Conservation (phyloP, 345 rosid genomes). For the Lumnitzera littorea region DNA sequence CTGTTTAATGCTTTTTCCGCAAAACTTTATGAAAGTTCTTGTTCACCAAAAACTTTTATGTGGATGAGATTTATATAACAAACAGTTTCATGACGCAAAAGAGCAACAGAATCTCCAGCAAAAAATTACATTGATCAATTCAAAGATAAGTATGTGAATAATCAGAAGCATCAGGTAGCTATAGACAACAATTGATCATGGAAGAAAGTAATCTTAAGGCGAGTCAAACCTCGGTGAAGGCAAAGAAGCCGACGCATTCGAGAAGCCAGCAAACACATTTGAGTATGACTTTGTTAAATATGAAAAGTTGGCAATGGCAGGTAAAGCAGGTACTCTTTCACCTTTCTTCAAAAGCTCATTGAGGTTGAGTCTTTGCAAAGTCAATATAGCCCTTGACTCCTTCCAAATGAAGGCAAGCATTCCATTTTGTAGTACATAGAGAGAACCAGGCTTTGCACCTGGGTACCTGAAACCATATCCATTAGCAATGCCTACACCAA, state of each 20-base stretch:
- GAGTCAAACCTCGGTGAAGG: slow-evolving; percentile 44
- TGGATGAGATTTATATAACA: no score
- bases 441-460: slow-evolving; percentile 77
- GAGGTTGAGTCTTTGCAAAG: slow-evolving; percentile 63
- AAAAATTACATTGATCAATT: neutral
- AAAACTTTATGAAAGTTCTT: no score
- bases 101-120: no score
- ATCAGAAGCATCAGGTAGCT: neutral
- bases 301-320: slow-evolving; percentile 61
- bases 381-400: slow-evolving; percentile 61
- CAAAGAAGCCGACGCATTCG: slow-evolving; percentile 27
- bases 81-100: no score
- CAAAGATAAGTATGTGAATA: neutral
- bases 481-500: slow-evolving; percentile 79
- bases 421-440: slow-evolving; percentile 54
- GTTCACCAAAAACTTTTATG: no score
- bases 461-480: slow-evolving; percentile 94
- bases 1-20: no score
- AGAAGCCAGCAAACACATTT: slow-evolving; percentile 60
- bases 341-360: slow-evolving; percentile 74
- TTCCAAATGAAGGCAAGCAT: slow-evolving; percentile 83
- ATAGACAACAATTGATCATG: neutral
- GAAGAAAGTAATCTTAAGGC: neutral
- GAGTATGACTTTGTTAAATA: slow-evolving; percentile 77
- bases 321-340: slow-evolving; percentile 48